These are phyloP conservation scores for Neovahlkampfia damariscottae DNA, from an alignment of 78 protist species.

Conservation along the genomic window DNA sequence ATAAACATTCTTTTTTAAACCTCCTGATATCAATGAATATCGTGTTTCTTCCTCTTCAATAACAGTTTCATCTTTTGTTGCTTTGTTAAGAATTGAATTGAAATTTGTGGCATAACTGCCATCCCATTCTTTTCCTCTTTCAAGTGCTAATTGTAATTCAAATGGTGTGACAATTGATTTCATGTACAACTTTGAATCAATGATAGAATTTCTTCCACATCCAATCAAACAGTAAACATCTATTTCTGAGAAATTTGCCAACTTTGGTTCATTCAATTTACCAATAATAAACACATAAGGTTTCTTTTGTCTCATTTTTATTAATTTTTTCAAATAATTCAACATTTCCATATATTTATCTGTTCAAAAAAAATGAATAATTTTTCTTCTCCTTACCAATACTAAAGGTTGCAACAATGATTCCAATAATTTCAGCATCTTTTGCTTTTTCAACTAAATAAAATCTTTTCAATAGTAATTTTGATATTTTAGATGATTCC, in stretches of 20 bases:
- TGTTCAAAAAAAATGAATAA: no score
- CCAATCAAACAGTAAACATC: background rate
- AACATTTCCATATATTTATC: background rate
- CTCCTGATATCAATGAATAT: background rate
- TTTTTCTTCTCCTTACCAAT: no score
- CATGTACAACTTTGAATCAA: background rate
- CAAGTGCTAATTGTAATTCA: background rate
- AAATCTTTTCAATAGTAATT: background rate
- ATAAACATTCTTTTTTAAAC: background rate
- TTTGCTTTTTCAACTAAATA: background rate
- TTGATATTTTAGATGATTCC: background rate
- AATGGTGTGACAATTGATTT: background rate
- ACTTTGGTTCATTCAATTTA: constrained; percentile 1
- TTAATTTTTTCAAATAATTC: background rate
- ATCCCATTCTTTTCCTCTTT: background rate
- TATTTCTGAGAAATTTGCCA: constrained; percentile 4
- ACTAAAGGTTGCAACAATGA: background rate
- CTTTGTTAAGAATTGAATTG: background rate
- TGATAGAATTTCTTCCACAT: background rate
- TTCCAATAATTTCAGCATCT: background rate
- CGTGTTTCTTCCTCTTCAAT: background rate
- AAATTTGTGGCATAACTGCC: background rate
- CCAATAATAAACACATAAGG: background rate
- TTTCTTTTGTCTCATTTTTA: background rate
- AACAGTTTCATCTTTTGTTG: background rate